Percentiles rank a stretch among this genome's conserved stretches.
phyloP scores from a whole-genome alignment of 805 yeast species.

The Nakazawaea anatomiae region DNA sequence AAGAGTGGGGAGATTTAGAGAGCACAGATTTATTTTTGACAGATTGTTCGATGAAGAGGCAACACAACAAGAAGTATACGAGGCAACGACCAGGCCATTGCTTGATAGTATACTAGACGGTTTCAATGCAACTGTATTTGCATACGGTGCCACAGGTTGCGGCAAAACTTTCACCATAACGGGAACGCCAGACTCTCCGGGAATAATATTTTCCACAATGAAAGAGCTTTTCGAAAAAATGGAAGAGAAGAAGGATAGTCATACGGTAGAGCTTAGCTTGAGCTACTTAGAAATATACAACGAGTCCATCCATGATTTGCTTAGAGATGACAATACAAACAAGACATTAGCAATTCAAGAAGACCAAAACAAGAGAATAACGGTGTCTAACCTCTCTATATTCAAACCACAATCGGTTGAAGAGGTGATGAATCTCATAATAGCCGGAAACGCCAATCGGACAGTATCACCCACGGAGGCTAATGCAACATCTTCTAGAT shows the following conservation, averaged over 20 bases:
- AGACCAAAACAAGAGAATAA: conserved; percentile 56
- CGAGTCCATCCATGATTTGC: conserved; percentile 77
- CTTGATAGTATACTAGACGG: conserved; percentile 77
- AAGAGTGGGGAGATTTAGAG: conserved; percentile 41
- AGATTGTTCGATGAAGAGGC: conserved; percentile 62
- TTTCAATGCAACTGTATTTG: conserved; percentile 85
- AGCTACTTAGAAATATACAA: conserved; percentile 87
- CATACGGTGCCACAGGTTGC: conserved; percentile 97
- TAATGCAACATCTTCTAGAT: conserved; percentile 82
- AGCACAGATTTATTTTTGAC: conserved; percentile 81
- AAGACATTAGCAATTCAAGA: conserved; percentile 62
- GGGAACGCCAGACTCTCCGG: conserved; percentile 70
- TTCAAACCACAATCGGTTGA: conserved; percentile 58
- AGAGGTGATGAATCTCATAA: conserved; percentile 74
- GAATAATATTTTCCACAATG: conserved; percentile 75
- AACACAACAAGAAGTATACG: conserved; percentile 63
- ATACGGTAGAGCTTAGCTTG: conserved; percentile 52
- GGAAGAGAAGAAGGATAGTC: conserved; percentile 47
- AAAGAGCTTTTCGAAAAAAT: conserved; percentile 64
- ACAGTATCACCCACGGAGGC: conserved; percentile 89
- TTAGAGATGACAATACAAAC: conserved; percentile 31
- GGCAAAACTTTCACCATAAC: conserved; percentile 93
- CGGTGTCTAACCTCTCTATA: conserved; percentile 64
- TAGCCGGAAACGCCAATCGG: conserved; percentile 67
- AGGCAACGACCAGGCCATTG: conserved; percentile 62